These are phyloP conservation scores for Nematocida ausubeli DNA, from an alignment of 371 early-diverging fungal species.

Conservation along the genomic window DNA sequence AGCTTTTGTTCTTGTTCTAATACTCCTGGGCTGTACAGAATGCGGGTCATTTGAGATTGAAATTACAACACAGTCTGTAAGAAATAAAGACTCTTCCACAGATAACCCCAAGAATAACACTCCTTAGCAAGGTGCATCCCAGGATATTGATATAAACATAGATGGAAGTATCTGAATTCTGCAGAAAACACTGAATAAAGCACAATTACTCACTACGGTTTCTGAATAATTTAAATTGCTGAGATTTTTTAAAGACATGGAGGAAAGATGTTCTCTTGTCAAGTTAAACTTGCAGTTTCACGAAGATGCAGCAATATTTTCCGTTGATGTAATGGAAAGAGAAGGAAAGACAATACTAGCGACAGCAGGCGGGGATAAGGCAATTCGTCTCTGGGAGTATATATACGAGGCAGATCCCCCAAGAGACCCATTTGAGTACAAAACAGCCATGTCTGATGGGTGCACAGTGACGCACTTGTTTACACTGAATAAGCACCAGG, in stretches of 20 bases:
- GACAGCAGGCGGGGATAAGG: slow-evolving; percentile 65
- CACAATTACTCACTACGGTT: too few species aligned
- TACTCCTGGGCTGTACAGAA: too few species aligned
- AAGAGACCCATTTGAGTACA: slow-evolving; percentile 46
- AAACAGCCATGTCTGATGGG: slow-evolving; percentile 56
- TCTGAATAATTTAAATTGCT: too few species aligned
- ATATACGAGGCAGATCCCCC: not conserved
- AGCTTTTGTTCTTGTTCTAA: too few species aligned
- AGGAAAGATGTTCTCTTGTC: slow-evolving; percentile 55
- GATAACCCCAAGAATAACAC: too few species aligned
- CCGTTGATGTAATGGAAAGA: slow-evolving; percentile 44
- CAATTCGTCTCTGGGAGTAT: slow-evolving; percentile 65
- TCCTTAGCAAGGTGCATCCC: too few species aligned
- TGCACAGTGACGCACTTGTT: slow-evolving; percentile 48
- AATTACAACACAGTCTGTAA: too few species aligned
- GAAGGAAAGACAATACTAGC: slow-evolving; percentile 52
- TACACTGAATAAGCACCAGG: slow-evolving; percentile 58
- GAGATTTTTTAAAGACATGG: slow-evolving; percentile 31
- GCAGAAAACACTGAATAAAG: too few species aligned
- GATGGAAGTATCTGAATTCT: too few species aligned
- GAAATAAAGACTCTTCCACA: too few species aligned
- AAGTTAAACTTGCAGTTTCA: slow-evolving; percentile 67
- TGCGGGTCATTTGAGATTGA: too few species aligned
- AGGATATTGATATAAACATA: too few species aligned
- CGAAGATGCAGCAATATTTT: slow-evolving; percentile 64